These are phyloP conservation scores for Caryopteris hybrid DNA, from an alignment of 305 asterid genomes.

Conservation along the genomic window DNA sequence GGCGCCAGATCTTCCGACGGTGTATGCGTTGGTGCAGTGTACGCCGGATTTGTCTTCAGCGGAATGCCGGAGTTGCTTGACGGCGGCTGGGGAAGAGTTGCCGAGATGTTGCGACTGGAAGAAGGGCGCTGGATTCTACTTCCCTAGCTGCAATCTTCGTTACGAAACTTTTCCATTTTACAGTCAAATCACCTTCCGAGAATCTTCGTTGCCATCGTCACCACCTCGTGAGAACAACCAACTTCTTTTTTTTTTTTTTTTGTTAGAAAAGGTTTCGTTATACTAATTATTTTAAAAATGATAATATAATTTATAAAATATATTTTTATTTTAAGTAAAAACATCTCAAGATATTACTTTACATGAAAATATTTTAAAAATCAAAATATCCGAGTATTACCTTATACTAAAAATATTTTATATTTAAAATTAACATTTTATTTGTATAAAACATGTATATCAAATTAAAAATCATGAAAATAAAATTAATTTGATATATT, in stretches of 20 bases:
- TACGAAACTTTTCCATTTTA: not conserved
- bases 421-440: too few relatives aligned
- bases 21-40: constrained; percentile 12
- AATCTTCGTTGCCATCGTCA: not conserved
- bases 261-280: too few relatives aligned
- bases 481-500: too few relatives aligned
- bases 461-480: too few relatives aligned
- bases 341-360: too few relatives aligned
- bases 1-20: not conserved
- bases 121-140: constrained; percentile 7
- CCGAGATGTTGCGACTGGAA: not conserved
- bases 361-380: too few relatives aligned
- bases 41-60: constrained; percentile 5
- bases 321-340: too few relatives aligned
- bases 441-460: too few relatives aligned
- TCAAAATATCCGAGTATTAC: too few relatives aligned
- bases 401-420: too few relatives aligned
- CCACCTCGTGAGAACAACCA: not conserved
- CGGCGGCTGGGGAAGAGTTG: not conserved
- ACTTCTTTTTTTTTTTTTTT: not conserved
- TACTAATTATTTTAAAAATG: too few relatives aligned
- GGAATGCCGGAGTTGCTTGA: not conserved
- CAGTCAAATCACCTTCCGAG: not conserved
- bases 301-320: too few relatives aligned
- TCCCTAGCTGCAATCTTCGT: constrained; percentile 13